Evolutionary conservation across 768 basidiomycete genomes (phyloP).

Genomic region (Termitomyces titanicus): DNA sequence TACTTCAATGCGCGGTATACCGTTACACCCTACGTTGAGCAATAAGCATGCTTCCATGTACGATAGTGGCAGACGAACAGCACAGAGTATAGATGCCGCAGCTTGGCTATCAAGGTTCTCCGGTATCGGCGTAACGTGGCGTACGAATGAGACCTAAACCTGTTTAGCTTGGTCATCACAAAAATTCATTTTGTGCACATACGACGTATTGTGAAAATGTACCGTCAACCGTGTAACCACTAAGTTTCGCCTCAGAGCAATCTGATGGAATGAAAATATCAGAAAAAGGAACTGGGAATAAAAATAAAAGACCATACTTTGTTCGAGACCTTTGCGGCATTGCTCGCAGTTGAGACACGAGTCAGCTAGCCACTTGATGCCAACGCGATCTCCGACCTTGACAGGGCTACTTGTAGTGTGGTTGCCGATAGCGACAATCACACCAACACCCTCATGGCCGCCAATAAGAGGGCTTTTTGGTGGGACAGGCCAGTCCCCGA

Average conservation of each 20-base stretch:
- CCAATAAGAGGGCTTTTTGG: constrained; percentile 67
- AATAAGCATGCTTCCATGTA: constrained; percentile 9
- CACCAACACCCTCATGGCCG: constrained; percentile 84
- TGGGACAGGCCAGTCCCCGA: constrained; percentile 79
- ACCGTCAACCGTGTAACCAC: constrained; percentile 75
- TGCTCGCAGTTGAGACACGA: constrained; percentile 72
- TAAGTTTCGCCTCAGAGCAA: constrained; percentile 55
- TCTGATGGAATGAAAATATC: constrained; percentile 28
- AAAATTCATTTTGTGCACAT: constrained; percentile 13
- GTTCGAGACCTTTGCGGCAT: constrained; percentile 74
- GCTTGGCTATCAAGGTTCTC: constrained; percentile 57
- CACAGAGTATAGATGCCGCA: constrained; percentile 76
- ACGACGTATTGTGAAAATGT: constrained; percentile 72
- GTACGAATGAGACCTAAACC: constrained; percentile 60
- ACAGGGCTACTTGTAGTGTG: constrained; percentile 57
- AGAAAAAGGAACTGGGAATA: neutral
- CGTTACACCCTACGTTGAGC: constrained; percentile 58
- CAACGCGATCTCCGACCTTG: constrained; percentile 76
- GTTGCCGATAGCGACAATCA: constrained; percentile 74
- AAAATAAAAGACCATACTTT: constrained; percentile 42
- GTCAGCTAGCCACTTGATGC: constrained; percentile 79
- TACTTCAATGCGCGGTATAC: constrained; percentile 85
- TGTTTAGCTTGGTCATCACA: neutral
- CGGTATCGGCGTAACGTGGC: constrained; percentile 79
- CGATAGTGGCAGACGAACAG: constrained; percentile 36